Percentiles rank a stretch among this genome's conserved stretches.
Evolutionary conservation across 2,329 filamentous ascomycete species (phyloP).

Genomic region (Grosmannia penicillata): DNA sequence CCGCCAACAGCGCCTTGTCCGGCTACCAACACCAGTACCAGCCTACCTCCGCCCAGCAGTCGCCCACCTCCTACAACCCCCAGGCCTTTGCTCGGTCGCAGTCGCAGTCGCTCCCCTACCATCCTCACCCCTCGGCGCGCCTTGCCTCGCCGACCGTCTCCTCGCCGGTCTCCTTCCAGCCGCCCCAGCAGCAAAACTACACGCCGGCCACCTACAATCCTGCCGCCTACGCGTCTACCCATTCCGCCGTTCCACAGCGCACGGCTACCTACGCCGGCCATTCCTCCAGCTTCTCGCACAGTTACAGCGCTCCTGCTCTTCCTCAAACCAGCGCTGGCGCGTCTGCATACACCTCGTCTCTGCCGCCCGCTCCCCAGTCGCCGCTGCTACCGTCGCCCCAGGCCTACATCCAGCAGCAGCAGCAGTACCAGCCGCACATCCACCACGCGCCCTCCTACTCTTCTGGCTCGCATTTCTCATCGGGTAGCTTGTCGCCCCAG

Average conservation of each 20-base stretch:
- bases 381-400: slow-evolving; percentile 2
- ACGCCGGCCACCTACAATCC: slow-evolving; percentile 40
- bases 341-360: slow-evolving; percentile 2
- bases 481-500: slow-evolving; percentile 12
- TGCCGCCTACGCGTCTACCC: slow-evolving; percentile 38
- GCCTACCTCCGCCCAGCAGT: slow-evolving; percentile 27
- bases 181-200: slow-evolving; percentile 25
- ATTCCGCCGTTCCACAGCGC: slow-evolving; percentile 27
- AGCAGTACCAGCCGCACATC: slow-evolving; percentile 6
- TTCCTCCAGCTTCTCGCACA: slow-evolving; percentile 26
- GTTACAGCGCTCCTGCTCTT: slow-evolving; percentile 22
- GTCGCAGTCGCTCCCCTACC: slow-evolving; percentile 32
- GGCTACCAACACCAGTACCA: slow-evolving; percentile 39
- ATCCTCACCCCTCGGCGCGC: slow-evolving; percentile 17
- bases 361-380: neutral
- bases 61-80: slow-evolving; percentile 55
- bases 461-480: slow-evolving; percentile 4
- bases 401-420: slow-evolving; percentile 4
- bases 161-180: slow-evolving; percentile 13
- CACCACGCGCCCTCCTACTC: slow-evolving; percentile 10
- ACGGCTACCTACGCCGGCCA: slow-evolving; percentile 35
- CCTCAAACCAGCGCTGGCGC: neutral
- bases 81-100: slow-evolving; percentile 42
- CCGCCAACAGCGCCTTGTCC: slow-evolving; percentile 27
- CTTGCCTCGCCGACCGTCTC: slow-evolving; percentile 22